These are phyloP conservation scores for Mycena floridula DNA, from an alignment of 768 basidiomycete genomes.

Conservation along the genomic window DNA sequence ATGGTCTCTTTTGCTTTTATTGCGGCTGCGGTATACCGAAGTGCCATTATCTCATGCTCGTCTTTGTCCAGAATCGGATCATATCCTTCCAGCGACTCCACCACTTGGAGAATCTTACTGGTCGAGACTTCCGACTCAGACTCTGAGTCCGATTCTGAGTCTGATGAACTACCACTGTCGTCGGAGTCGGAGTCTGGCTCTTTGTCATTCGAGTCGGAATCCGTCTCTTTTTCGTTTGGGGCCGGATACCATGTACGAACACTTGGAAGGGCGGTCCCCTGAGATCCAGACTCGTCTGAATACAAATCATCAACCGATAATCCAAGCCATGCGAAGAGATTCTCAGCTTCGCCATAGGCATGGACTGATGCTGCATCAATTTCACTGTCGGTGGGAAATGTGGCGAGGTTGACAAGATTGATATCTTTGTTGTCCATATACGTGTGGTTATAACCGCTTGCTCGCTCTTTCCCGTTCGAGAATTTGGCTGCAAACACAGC, in stretches of 20 bases:
- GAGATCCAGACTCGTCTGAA: background rate
- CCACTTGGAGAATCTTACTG: no score
- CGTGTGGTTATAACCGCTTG: slow-evolving; percentile 21
- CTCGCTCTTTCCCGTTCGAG: slow-evolving; percentile 10
- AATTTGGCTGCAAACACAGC: slow-evolving; percentile 9
- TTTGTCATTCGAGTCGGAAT: background rate
- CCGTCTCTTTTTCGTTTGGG: background rate
- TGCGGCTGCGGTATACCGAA: no score
- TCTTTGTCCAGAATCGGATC: no score
- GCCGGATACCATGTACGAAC: slow-evolving; percentile 13
- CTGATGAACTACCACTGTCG: background rate
- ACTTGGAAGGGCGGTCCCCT: background rate
- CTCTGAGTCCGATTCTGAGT: background rate
- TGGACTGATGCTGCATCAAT: slow-evolving; percentile 8
- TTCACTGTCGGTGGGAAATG: slow-evolving; percentile 14
- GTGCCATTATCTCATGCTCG: no score
- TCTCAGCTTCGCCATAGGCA: slow-evolving; percentile 13
- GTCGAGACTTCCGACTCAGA: background rate
- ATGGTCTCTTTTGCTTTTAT: no score
- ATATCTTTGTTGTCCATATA: slow-evolving; percentile 17
- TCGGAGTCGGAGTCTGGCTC: background rate
- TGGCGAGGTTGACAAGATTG: slow-evolving; percentile 13
- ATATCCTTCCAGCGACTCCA: no score
- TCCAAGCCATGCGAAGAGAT: slow-evolving; percentile 3
- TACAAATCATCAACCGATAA: background rate